Percentiles rank a stretch among this genome's conserved stretches.
phyloP scores from a whole-genome alignment of 306 rosid genomes.

The Coriaria nepalensis region DNA sequence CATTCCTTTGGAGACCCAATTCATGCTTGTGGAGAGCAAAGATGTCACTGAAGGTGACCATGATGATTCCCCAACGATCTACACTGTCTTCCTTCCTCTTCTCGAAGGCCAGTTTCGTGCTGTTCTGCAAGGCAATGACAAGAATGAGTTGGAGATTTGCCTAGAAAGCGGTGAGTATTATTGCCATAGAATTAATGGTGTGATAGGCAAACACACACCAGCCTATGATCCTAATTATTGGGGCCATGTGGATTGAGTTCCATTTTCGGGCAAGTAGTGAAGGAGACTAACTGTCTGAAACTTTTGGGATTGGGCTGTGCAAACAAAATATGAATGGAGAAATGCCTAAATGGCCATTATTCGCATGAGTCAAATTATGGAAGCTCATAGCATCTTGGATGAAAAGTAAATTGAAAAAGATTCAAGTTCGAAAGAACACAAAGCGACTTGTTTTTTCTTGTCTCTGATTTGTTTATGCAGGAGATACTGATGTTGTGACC shows the following conservation, averaged over 20 bases:
- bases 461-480: constrained; percentile 78
- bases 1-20: constrained; percentile 89
- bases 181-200: constrained; percentile 21
- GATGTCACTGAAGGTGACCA: constrained; percentile 26
- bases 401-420: constrained; percentile 18
- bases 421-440: constrained; percentile 30
- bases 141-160: constrained; percentile 73
- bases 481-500: constrained; percentile 68
- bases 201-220: constrained; percentile 23
- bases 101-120: constrained; percentile 88
- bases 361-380: constrained; percentile 37
- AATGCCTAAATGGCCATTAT: constrained; percentile 24
- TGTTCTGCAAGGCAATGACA: constrained; percentile 81
- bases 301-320: constrained; percentile 38
- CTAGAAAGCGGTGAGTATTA: constrained; percentile 89
- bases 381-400: constrained; percentile 48
- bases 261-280: constrained; percentile 22
- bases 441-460: constrained; percentile 42
- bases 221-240: constrained; percentile 21
- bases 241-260: constrained; percentile 32
- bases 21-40: constrained; percentile 79
- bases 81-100: constrained; percentile 89
- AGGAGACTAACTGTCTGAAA: constrained; percentile 25
- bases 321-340: constrained; percentile 33
- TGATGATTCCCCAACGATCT: constrained; percentile 42